Evolutionary conservation across 23 red algal species (phyloP).

Genomic region (Gracilariopsis chorda): DNA sequence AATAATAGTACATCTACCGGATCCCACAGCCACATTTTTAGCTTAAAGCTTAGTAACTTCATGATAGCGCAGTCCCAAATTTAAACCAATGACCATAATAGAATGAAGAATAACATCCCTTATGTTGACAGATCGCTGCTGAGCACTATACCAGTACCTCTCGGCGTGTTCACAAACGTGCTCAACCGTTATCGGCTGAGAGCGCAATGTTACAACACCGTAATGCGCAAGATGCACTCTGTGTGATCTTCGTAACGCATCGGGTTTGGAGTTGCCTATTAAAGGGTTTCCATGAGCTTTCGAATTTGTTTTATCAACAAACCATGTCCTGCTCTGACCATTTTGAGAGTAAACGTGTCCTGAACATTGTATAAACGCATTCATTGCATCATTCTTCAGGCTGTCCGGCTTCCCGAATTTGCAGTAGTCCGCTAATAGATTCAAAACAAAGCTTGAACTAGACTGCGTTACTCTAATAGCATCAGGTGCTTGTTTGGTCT

Average conservation of each 20-base stretch:
- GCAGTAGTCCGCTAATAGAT: slow-evolving; percentile 1
- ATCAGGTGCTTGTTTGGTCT: background rate
- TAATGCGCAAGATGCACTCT: background rate
- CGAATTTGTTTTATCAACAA: background rate
- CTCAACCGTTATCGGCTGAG: background rate
- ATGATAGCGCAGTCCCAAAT: background rate
- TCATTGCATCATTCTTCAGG: background rate
- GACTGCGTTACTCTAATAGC: background rate
- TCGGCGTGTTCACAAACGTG: background rate
- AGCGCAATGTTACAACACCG: background rate
- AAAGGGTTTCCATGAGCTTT: background rate
- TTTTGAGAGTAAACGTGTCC: background rate
- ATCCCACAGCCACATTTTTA: background rate
- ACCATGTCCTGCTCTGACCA: background rate
- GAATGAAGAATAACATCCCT: background rate
- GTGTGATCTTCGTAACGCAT: background rate
- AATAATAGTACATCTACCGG: background rate
- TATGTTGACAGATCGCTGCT: background rate
- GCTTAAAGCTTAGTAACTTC: background rate
- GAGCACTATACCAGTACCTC: background rate
- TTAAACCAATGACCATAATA: background rate
- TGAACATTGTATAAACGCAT: background rate
- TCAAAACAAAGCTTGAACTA: background rate
- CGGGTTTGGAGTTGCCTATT: background rate
- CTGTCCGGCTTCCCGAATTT: background rate